Evolutionary conservation across 176 grass and related monocot genomes (phyloP).

Genomic region (Eragrostis curvula): DNA sequence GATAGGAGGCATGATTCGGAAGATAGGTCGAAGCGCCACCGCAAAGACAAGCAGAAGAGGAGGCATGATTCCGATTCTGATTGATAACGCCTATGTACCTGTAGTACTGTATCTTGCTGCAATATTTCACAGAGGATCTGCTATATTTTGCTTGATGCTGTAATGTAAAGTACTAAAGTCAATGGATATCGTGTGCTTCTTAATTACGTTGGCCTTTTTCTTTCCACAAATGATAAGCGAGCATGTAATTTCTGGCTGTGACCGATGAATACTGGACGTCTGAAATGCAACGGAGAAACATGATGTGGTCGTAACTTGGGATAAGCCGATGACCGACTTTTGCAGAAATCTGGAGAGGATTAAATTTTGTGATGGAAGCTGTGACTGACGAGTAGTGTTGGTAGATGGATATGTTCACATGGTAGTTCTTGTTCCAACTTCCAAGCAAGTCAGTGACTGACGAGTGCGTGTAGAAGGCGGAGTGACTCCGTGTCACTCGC

Average conservation of each 20-base stretch:
- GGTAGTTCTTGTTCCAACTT: no score
- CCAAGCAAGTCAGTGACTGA: no score
- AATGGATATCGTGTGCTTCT: background rate
- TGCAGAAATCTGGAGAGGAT: no score
- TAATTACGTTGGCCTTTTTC: background rate
- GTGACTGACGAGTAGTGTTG: no score
- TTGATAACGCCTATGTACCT: slow-evolving; percentile 18
- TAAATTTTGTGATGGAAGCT: no score
- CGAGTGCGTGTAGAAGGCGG: no score
- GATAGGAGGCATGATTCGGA: slow-evolving; percentile 63
- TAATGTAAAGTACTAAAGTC: background rate
- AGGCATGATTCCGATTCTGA: slow-evolving; percentile 73
- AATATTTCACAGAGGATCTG: background rate
- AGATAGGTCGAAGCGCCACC: slow-evolving; percentile 50
- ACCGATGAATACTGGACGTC: no score
- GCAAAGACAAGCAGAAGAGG: slow-evolving; percentile 72
- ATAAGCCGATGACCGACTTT: no score
- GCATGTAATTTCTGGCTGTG: background rate
- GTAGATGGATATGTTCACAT: no score
- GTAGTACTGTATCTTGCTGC: background rate
- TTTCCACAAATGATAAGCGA: background rate
- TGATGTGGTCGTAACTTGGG: no score
- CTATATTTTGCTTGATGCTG: slow-evolving; percentile 24
- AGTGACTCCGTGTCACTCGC: no score
- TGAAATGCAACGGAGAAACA: no score